A percentile compares a stretch with the other conserved stretches of the same genome.
Conservation (phyloP, 2,329 filamentous ascomycete species). For the Aspergillus tamarii region DNA sequence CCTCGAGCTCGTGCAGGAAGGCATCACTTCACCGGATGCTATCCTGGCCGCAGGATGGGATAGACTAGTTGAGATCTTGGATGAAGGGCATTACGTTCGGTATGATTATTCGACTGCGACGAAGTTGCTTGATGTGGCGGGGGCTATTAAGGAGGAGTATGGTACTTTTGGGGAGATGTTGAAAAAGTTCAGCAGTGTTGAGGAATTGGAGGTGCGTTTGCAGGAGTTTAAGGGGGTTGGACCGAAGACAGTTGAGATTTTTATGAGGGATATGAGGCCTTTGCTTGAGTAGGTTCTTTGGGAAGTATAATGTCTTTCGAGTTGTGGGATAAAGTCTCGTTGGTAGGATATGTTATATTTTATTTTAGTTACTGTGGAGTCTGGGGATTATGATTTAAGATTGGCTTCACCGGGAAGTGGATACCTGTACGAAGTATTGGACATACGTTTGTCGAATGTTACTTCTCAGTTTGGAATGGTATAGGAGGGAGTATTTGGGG, state of each 20-base stretch:
- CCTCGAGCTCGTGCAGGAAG: constrained; percentile 10
- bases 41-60: constrained; percentile 21
- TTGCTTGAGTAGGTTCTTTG: not conserved
- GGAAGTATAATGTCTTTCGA: not conserved
- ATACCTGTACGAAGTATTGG: too few species aligned
- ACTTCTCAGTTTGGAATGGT: too few species aligned
- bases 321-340: too few species aligned
- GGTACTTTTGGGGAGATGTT: constrained; percentile 8
- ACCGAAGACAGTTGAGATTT: not conserved
- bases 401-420: too few species aligned
- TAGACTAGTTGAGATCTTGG: constrained; percentile 21
- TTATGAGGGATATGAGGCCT: not conserved
- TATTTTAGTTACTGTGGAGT: too few species aligned
- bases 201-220: not conserved
- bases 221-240: not conserved
- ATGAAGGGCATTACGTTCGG: constrained; percentile 21
- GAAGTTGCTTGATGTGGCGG: constrained; percentile 20
- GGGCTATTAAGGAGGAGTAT: constrained; percentile 13
- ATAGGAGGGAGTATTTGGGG: not conserved
- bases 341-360: too few species aligned
- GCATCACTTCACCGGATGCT: constrained; percentile 19
- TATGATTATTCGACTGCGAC: constrained; percentile 22
- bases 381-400: too few species aligned
- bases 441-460: too few species aligned
- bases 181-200: not conserved